Evolutionary conservation across 2,329 filamentous ascomycete species (phyloP).

Genomic region (Thyridium curvatum): DNA sequence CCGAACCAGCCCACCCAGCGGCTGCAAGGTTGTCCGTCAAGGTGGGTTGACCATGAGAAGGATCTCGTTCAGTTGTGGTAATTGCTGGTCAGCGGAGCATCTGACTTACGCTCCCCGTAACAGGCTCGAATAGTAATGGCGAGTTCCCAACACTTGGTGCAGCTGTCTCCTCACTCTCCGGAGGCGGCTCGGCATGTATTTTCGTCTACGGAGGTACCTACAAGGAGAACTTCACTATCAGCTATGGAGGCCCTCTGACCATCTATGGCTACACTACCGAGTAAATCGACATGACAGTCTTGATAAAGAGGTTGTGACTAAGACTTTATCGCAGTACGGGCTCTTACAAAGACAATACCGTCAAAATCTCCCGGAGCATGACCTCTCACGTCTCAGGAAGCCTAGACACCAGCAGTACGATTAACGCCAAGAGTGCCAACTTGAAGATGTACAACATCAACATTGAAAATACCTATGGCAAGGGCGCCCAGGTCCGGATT

Average conservation of each 20-base stretch:
- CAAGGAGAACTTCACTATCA: conserved; percentile 20
- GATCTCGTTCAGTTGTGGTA: no score
- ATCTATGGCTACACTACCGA: conserved; percentile 23
- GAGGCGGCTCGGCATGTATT: conserved; percentile 19
- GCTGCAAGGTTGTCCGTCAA: no score
- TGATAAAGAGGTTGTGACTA: neutral
- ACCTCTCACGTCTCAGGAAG: conserved; percentile 20
- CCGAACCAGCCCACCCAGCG: no score
- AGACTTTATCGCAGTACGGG: neutral
- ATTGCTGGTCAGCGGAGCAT: no score
- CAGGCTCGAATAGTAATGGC: conserved; percentile 1
- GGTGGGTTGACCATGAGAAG: neutral
- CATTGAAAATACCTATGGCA: conserved; percentile 24
- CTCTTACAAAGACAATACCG: conserved; percentile 21
- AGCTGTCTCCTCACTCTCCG: conserved; percentile 18
- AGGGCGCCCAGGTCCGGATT: conserved; percentile 23
- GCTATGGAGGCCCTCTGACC: conserved; percentile 19
- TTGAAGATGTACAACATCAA: conserved; percentile 28
- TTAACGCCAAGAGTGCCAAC: conserved; percentile 18
- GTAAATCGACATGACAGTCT: conserved; percentile 4
- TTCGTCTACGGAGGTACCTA: conserved; percentile 24
- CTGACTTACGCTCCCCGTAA: neutral
- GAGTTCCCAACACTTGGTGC: conserved; percentile 12
- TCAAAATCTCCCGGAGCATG: conserved; percentile 22
- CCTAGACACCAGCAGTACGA: conserved; percentile 21